Conservation (phyloP, 2,329 filamentous ascomycete genomes). For the Didymosphaeria variabile region DNA sequence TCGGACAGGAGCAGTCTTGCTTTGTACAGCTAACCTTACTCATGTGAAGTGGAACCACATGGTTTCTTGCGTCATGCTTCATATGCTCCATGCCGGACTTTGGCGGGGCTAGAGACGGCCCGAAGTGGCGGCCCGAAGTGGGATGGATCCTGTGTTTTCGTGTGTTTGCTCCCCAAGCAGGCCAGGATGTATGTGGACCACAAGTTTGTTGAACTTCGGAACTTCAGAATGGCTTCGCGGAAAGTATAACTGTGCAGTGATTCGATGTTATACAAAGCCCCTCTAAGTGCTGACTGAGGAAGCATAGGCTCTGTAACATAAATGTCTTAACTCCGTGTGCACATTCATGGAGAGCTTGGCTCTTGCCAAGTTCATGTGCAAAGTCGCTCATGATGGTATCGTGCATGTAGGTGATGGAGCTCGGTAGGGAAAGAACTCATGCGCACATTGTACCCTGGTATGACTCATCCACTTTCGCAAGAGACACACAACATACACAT, state of each 20-base stretch:
- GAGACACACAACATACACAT: background rate
- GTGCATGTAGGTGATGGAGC: no score
- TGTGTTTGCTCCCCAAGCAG: no score
- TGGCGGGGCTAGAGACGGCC: conserved; percentile 5
- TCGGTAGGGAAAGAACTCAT: background rate
- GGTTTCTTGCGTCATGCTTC: background rate
- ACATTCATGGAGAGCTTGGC: background rate
- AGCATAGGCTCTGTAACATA: background rate
- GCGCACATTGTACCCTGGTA: background rate
- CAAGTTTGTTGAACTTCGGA: background rate
- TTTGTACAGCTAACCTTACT: background rate
- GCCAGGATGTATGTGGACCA: background rate
- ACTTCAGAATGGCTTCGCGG: background rate
- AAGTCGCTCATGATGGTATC: no score
- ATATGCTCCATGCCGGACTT: conserved; percentile 4
- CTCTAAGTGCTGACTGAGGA: background rate
- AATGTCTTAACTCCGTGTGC: conserved; percentile 2
- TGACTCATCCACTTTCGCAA: background rate
- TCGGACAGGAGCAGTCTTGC: background rate
- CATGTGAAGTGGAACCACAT: background rate
- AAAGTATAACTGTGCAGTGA: background rate
- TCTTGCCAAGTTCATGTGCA: background rate
- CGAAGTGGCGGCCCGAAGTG: conserved; percentile 1
- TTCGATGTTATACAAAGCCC: background rate
- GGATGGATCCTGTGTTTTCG: background rate